Conservation (phyloP, 768 basidiomycete species). For the Hygrocybe punicea region DNA sequence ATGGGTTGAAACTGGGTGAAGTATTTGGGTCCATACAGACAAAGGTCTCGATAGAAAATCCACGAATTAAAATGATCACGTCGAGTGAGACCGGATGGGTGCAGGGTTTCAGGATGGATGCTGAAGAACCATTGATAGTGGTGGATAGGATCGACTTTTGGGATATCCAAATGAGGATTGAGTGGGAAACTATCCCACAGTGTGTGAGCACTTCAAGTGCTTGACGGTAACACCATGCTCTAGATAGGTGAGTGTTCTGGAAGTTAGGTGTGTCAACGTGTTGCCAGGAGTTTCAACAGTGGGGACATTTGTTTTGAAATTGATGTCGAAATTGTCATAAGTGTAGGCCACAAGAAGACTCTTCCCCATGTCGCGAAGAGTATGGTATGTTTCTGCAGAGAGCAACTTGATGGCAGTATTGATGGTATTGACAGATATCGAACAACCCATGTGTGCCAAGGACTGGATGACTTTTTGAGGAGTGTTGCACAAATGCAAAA, state of each 20-base stretch:
- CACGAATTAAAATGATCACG: neutral
- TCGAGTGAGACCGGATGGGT: neutral
- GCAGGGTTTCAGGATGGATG: neutral
- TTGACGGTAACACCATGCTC: neutral
- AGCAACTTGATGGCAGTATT: neutral
- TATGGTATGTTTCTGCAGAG: slow-evolving; percentile 5
- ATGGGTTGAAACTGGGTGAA: neutral
- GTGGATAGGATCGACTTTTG: no score
- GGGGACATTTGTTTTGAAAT: slow-evolving; percentile 11
- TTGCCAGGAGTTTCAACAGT: slow-evolving; percentile 11
- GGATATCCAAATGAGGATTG: no score
- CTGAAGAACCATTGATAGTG: neutral
- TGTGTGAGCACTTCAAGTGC: neutral
- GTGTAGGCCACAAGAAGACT: slow-evolving; percentile 2
- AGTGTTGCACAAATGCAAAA: slow-evolving; percentile 19
- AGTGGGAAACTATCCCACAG: neutral
- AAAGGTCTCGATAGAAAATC: neutral
- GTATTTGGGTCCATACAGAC: neutral
- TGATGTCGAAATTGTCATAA: slow-evolving; percentile 21
- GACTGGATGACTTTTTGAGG: slow-evolving; percentile 24
- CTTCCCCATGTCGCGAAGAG: slow-evolving; percentile 4
- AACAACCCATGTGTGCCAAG: slow-evolving; percentile 12
- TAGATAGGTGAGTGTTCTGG: neutral
- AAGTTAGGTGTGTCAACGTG: slow-evolving; percentile 4
- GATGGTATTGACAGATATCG: neutral